phyloP scores from a whole-genome alignment of 192 early-diverging fungal species.

The Podila minutissima region DNA sequence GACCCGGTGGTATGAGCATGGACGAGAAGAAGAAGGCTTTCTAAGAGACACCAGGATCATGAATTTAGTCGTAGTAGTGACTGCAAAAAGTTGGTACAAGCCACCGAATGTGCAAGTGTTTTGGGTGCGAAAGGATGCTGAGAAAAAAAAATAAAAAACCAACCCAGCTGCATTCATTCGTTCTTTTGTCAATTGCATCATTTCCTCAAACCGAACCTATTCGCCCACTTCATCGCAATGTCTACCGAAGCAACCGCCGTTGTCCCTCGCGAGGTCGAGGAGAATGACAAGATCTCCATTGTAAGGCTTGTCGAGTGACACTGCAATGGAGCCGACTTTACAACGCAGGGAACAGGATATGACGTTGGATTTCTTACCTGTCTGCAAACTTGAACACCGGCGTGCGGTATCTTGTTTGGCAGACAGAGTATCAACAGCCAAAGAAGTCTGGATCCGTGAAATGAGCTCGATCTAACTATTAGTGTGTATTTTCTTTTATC shows the following conservation, averaged over 20 bases:
- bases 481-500: background rate
- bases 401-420: background rate
- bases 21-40: conserved; percentile 98
- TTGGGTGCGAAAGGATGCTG: too few species aligned
- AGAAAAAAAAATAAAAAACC: background rate
- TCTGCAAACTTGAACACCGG: background rate
- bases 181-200: background rate
- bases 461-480: background rate
- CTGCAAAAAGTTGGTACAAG: too few species aligned
- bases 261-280: conserved; percentile 7
- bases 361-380: background rate
- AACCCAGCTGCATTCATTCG: too few species aligned
- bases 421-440: background rate
- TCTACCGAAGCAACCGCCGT: background rate
- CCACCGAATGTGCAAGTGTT: too few species aligned
- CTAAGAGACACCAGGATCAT: conserved; percentile 52
- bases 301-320: conserved; percentile 38
- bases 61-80: too few species aligned
- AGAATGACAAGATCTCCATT: conserved; percentile 58
- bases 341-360: background rate
- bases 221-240: conserved; percentile 3
- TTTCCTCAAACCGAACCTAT: background rate
- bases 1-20: conserved; percentile 90
- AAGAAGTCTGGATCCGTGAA: background rate
- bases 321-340: too few species aligned